Evolutionary conservation across 345 rosid species (phyloP), one percentile per base, ranked within the genome.

Genomic region (Hibiscus tridactylites): DNA sequence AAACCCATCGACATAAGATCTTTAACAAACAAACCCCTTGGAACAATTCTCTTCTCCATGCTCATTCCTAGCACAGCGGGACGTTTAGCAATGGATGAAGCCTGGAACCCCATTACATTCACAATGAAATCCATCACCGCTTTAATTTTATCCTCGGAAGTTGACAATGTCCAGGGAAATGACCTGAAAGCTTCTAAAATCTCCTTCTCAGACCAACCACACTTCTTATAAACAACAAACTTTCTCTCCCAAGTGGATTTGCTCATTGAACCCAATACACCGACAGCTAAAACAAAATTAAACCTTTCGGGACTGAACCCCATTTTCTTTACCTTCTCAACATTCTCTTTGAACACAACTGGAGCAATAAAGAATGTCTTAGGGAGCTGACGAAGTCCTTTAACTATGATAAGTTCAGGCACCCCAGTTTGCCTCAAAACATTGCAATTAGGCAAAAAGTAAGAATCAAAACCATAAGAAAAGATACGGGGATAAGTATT

Each of bases 31-130:
- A 49, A 26, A 50, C 46, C 69, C 63, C 76, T 54, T 2, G 78
- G 78, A 37, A 74, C 12, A 15, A 74, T 46, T 37, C 81, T 78
- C 71, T 74, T 78, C 62, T 74, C 31, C 53, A 78, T 46, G 70
- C 75, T 74, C 64, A 66, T 11, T 8, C 10, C 17, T 2, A 75
- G 10, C 4, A 67, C 15, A n/a, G 2, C 9, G 4, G 70, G 76
- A 3, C 10, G 0, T 3, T 16, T 62, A n/a, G 56, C 46, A 46
- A 75, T 19, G 5, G 12, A 11, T 1, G 65, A 67, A 67, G 47
- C 26, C 19, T 61, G 39, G 15, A 35, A 42, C 6, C 73, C 79
- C 79, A 75, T 54, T 44, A 66, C 17, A 56, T 72, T 75, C 52
- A 75, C 73, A 46, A 65, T 11, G 11, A 75, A 79, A 42, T 61